Evolutionary conservation across 2,329 filamentous ascomycete genomes (phyloP), one percentile per base, ranked within the genome.

Genomic region (Colletotrichum sp.): DNA sequence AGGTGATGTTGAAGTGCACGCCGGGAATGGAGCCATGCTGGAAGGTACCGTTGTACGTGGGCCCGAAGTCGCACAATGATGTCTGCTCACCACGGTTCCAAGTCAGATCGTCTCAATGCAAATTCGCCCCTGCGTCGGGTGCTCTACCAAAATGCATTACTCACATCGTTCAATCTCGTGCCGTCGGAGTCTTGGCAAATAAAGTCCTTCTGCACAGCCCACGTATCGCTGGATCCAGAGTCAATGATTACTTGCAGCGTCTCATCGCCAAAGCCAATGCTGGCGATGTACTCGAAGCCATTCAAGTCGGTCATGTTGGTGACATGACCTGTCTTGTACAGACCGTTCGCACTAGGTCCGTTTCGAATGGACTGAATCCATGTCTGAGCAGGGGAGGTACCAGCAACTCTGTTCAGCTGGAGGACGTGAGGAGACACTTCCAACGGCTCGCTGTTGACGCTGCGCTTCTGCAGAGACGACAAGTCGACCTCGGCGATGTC

Each of bases 181-280:
- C 63, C 63, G 7, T 65, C 10, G 1, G 14, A 5, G 65, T 86
- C 79, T n/a, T 84, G 73, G 75, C 86, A 87, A 26, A 75, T 73
- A 56, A 83, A 86, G 4, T 81, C 81, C 0, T 66, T 76, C 32
- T 81, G 74, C 5, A 84, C 81, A 2, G 88, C 78, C 85, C 87
- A 89, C 2, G 86, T 87, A 71, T 89, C 88, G 66, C 84, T 85
- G 70, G 85, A 87, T 13, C 87, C 88, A 4, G 86, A 89, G 73
- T 89, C 87, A 64, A 89, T 80, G 13, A 87, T 82, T 4, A 84
- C 78, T 2, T 82, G 71, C 71, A 88, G 82, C 3, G 78, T 81
- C 63, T 85, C 78, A 13, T 77, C 78, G 10, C 83, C 83, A 48
- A 86, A 74, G 5, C 64, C 75, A 10, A 82, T 79, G 26, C 77